phyloP scores from a whole-genome alignment of 805 yeast species.

The Wickerhamiella hasegawae region DNA sequence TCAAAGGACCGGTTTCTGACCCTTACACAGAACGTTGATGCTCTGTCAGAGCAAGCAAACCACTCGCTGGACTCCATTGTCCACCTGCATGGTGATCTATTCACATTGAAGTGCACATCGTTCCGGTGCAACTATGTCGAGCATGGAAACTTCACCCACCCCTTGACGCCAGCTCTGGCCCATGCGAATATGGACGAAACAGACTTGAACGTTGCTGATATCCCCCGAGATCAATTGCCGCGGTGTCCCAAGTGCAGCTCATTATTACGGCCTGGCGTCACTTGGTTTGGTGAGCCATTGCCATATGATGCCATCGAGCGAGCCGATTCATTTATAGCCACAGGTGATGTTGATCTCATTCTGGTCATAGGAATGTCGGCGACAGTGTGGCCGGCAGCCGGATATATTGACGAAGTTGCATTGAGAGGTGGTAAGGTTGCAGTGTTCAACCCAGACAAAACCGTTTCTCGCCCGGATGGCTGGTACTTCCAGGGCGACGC shows the following conservation, averaged over 20 bases:
- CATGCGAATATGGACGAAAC: conserved; percentile 11
- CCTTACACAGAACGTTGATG: conserved; percentile 76
- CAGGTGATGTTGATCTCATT: conserved; percentile 47
- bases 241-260: conserved; percentile 60
- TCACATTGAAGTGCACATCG: conserved; percentile 57
- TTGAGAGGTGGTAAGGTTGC: conserved; percentile 70
- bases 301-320: conserved; percentile 45
- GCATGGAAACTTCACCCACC: conserved; percentile 39
- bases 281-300: conserved; percentile 88
- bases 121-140: conserved; percentile 47
- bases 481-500: conserved; percentile 80
- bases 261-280: conserved; percentile 72
- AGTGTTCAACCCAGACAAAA: conserved; percentile 44
- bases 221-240: conserved; percentile 43
- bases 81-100: conserved; percentile 69
- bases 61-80: conserved; percentile 37
- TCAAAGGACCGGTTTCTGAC: conserved; percentile 35
- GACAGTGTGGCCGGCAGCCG: conserved; percentile 81
- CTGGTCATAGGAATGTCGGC: conserved; percentile 79
- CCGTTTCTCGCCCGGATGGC: conserved; percentile 24
- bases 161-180: conserved; percentile 40
- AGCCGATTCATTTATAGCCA: conserved; percentile 55
- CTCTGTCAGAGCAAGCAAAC: conserved; percentile 48
- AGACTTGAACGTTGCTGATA: conserved; percentile 10
- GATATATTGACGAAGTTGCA: conserved; percentile 65